Conservation (phyloP, 805 yeast genomes). For the Barnettozyma californica region DNA sequence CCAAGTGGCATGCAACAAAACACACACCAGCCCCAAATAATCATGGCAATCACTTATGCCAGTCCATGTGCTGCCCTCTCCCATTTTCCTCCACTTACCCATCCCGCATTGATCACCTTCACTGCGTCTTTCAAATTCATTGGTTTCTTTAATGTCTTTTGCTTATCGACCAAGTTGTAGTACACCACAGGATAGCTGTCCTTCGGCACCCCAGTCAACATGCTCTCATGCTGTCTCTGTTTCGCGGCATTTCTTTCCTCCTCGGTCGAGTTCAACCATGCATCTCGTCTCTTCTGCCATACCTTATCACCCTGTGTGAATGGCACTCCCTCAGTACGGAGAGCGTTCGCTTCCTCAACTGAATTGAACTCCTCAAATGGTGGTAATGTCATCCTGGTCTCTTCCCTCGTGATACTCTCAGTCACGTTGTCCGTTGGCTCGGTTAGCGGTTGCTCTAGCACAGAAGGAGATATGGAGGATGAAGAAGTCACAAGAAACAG, state of each 20-base stretch:
- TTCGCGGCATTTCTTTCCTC: conserved; percentile 14
- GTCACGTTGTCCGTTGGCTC: conserved; percentile 7
- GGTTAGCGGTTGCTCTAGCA: conserved; percentile 18
- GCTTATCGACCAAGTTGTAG: conserved; percentile 62
- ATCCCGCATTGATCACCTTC: conserved; percentile 72
- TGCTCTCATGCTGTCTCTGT: conserved; percentile 20
- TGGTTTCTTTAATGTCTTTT: conserved; percentile 60
- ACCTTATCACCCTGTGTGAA: conserved; percentile 50
- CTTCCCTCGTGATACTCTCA: conserved; percentile 1
- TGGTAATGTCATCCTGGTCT: conserved; percentile 4
- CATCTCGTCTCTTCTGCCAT: conserved; percentile 64
- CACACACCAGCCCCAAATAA: not conserved
- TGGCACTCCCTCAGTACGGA: conserved; percentile 20
- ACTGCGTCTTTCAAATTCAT: conserved; percentile 71
- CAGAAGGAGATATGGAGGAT: conserved; percentile 24
- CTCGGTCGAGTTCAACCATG: conserved; percentile 54
- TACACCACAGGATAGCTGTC: conserved; percentile 60
- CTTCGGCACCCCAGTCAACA: conserved; percentile 32
- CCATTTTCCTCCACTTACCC: conserved; percentile 80
- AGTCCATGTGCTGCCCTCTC: conserved; percentile 41
- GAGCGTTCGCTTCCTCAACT: conserved; percentile 22
- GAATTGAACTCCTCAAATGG: conserved; percentile 29
- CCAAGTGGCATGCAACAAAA: not conserved
- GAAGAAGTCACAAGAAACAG: conserved; percentile 40
- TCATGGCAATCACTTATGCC: conserved; percentile 9